Evolutionary conservation across 2,329 filamentous ascomycete genomes (phyloP), one percentile per base, ranked within the genome.

Genomic region (Pseudodiploospora longispora): DNA sequence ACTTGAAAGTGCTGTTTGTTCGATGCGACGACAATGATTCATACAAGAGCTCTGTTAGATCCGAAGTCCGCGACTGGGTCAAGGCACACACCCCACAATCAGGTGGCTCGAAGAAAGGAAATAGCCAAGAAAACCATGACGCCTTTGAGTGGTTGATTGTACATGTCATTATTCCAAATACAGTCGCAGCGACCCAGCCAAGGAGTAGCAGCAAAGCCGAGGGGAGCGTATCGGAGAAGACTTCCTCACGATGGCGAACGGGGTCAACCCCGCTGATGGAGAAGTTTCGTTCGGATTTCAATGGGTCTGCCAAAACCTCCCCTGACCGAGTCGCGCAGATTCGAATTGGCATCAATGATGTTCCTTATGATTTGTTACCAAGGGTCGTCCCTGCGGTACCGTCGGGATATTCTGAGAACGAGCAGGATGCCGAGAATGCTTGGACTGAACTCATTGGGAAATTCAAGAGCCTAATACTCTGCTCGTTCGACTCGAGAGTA

Each of bases 91-190:
- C 83, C 0, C 75, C 80, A 0, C 69, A 77, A 0, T 71, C 78
- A 2, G 70, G 67, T 47, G 75, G 72, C 42, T 78, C 80, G 43
- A 66, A 69, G 57, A 65, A 69, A 30, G 61, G 68, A 19, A 87
- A 73, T 56, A 82, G 79, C 19, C 83, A 89, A 57, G 91, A 96
- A 59, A 93, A 94, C 50, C 93, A 98, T 59, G 91, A 98, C 68
- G 91, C 93, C 1, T 95, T 85, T 54, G 93, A 98, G 64, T 97
- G 90, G 86, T 71, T 98, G 52, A 87, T 98, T 43, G 60, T 98
- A 27, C 93, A 98, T 61, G 87, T 98, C 28, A 86, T 96, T 9
- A 72, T 95, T 12, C 90, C 91, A 10, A 90, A 95, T 50, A 91
- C 87, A 0, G 73, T 79, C 10, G 88, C 87, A 1, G 82, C 87